Evolutionary conservation across 176 grass and related monocot genomes (phyloP).

Genomic region (Aegilops longissima): DNA sequence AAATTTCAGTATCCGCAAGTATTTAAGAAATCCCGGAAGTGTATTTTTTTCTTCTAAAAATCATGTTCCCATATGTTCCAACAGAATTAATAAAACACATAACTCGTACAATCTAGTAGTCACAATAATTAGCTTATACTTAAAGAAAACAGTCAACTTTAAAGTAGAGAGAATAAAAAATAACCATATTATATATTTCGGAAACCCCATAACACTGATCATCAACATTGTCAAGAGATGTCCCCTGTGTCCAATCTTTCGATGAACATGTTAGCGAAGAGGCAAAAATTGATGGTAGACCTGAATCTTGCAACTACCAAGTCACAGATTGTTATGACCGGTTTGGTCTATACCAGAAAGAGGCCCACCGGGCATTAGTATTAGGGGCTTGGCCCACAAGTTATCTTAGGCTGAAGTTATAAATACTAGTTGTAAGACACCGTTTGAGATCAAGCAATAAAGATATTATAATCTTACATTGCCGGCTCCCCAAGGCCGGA

Average conservation of each 20-base stretch:
- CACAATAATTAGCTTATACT: slow-evolving; percentile 8
- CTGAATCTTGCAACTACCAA: slow-evolving; percentile 1
- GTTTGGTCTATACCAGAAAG: too few relatives aligned
- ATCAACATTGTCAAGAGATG: background rate
- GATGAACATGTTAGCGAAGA: background rate
- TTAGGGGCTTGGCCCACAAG: too few relatives aligned
- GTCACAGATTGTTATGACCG: too few relatives aligned
- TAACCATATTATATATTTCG: background rate
- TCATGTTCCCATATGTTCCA: background rate
- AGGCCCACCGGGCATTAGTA: too few relatives aligned
- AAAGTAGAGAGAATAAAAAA: background rate
- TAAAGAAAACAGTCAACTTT: background rate
- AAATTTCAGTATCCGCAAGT: background rate
- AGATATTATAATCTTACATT: too few relatives aligned
- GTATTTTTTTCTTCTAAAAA: background rate
- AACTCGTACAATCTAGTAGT: background rate
- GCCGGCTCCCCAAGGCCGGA: too few relatives aligned
- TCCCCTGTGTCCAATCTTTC: background rate
- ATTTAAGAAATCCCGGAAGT: background rate
- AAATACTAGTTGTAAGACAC: too few relatives aligned
- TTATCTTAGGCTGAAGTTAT: too few relatives aligned
- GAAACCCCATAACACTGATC: background rate
- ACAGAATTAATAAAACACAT: background rate
- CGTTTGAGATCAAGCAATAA: too few relatives aligned
- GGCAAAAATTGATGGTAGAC: background rate